phyloP scores from a whole-genome alignment of 331 rosid genomes.

The Ulmus americana region DNA sequence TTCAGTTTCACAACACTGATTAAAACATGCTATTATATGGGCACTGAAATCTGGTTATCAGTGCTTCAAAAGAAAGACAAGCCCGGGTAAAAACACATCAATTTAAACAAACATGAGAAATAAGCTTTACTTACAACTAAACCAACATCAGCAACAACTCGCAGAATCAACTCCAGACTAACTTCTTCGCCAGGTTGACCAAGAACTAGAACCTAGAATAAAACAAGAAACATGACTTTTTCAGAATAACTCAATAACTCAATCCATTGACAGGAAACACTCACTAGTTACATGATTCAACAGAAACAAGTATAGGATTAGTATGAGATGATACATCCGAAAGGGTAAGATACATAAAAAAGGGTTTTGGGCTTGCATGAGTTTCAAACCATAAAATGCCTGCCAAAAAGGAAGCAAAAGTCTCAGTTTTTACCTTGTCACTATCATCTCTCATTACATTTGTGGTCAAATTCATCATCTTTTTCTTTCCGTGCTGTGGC shows the following conservation, averaged over 20 bases:
- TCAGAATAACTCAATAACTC: not conserved
- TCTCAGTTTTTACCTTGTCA: conserved; percentile 55
- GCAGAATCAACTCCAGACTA: conserved; percentile 85
- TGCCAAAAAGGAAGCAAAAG: not conserved
- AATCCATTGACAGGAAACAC: not conserved
- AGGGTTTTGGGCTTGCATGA: not conserved
- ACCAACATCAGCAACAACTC: conserved; percentile 97
- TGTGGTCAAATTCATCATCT: conserved; percentile 60
- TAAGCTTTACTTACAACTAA: conserved; percentile 43
- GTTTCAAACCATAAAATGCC: not conserved
- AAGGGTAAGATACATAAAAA: not conserved
- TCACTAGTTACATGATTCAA: not conserved
- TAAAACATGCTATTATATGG: not conserved
- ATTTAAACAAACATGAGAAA: not conserved
- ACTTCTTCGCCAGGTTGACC: conserved; percentile 96
- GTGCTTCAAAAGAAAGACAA: too few species aligned
- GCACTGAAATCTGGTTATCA: not conserved
- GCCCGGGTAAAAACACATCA: too few species aligned
- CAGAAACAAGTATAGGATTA: not conserved
- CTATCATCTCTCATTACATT: conserved; percentile 90
- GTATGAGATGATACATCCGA: not conserved
- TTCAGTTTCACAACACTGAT: not conserved
- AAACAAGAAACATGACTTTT: conserved; percentile 16
- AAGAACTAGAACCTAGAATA: conserved; percentile 57
- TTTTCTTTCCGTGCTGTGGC: conserved; percentile 55